These are phyloP conservation scores for Chloroidium sp. DNA, from an alignment of 163 green algal genomes.

Conservation along the genomic window DNA sequence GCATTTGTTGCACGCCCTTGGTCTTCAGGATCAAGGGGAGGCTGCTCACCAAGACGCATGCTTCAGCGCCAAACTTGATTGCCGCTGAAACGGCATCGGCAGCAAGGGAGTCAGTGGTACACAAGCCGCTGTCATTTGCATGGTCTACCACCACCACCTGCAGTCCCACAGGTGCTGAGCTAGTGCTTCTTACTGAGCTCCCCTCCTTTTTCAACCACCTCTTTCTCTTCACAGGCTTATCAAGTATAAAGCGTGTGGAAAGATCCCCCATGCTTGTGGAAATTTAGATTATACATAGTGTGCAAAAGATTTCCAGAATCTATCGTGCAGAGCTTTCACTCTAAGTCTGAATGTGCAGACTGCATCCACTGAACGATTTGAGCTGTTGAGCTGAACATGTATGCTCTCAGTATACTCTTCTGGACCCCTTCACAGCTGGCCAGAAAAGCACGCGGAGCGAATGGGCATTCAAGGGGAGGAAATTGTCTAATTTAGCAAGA, in stretches of 20 bases:
- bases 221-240: too few relatives aligned
- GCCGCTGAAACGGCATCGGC: slow-evolving; percentile 24
- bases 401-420: background rate
- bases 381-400: too few relatives aligned
- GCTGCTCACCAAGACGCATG: slow-evolving; percentile 5
- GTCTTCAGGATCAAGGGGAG: background rate
- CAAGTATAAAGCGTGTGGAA: too few relatives aligned
- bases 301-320: too few relatives aligned
- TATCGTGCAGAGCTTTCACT: too few relatives aligned
- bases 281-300: too few relatives aligned
- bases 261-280: too few relatives aligned
- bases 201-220: too few relatives aligned
- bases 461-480: background rate
- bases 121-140: slow-evolving; percentile 28
- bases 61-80: background rate
- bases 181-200: background rate
- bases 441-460: too few relatives aligned
- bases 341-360: too few relatives aligned
- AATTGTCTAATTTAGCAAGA: background rate
- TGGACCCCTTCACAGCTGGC: background rate
- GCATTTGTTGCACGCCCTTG: background rate
- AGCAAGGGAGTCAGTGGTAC: slow-evolving; percentile 21
- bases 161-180: background rate
- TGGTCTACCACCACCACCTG: slow-evolving; percentile 59
- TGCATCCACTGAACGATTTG: too few relatives aligned